A percentile compares a stretch with the other conserved stretches of the same genome.
phyloP scores from a whole-genome alignment of 305 asterid genomes.

The Solanum hybrid region DNA sequence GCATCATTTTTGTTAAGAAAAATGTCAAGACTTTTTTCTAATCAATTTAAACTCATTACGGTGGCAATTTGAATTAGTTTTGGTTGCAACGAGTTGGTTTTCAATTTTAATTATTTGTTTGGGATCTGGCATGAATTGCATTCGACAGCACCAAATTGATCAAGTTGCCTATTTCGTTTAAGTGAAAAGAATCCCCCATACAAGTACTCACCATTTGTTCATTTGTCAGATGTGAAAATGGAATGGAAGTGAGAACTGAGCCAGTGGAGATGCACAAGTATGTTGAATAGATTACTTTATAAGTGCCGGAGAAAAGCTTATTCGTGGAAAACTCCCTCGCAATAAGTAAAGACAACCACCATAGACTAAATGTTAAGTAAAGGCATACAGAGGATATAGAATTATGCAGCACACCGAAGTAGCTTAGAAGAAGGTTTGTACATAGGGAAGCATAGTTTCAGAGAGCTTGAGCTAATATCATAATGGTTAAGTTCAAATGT shows the following conservation, averaged over 20 bases:
- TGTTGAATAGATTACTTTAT: background rate
- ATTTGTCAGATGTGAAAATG: background rate
- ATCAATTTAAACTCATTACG: background rate
- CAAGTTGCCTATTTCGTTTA: background rate
- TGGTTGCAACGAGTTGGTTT: background rate
- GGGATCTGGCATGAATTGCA: background rate
- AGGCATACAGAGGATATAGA: background rate
- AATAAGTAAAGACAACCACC: background rate
- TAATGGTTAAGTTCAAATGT: background rate
- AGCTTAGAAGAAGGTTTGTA: background rate
- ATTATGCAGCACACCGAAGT: background rate
- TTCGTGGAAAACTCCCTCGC: background rate
- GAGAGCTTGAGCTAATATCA: background rate
- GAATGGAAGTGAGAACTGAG: background rate
- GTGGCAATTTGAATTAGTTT: background rate
- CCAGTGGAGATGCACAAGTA: background rate
- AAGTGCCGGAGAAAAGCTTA: background rate
- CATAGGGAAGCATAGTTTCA: background rate
- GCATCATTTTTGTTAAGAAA: background rate
- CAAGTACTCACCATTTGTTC: background rate
- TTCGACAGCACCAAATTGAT: background rate
- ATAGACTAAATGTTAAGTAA: background rate
- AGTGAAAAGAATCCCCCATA: background rate
- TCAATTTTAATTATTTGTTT: background rate
- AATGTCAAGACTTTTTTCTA: background rate